Base-by-base conservation (phyloP, 148 eudicot species). In the Rhododendron ovatum region DNA sequence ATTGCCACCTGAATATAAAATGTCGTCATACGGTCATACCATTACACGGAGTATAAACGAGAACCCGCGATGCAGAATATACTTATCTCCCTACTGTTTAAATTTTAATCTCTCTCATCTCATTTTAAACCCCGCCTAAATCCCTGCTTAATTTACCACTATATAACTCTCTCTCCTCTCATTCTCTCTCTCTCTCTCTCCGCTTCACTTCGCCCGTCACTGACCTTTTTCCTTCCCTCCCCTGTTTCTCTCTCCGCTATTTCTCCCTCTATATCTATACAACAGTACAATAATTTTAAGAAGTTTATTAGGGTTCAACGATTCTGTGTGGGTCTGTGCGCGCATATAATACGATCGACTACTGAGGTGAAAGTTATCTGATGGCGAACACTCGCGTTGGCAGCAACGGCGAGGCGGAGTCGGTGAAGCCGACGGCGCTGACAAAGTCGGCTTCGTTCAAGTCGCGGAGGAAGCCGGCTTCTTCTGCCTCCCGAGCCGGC, bases 361-460 rank as follows among this genome's bases (percentile, higher is more conserved):
- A 28, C 18, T 4, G 55, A 43, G 6, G 7, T 43, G 80, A 65
- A 48, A 7, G 65, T 59, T 81, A 84, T 84, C 86, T 73, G 6
- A 89, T 90, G 95, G 86, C 87, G 69, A 88, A 57, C 45, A 51
- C 51, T 69, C 80, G 86, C 61, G 55, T 77, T 30, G 45, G 53
- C 18, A 33, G 48, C 48, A 89, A 87, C 81, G 89, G 92, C 59
- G 92, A 91, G n/a, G 74, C 82, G 22, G 86, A 87, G 83, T 88
- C 88, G 84, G 84, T 76, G 83, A 85, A 67, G 87, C 81, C 89
- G 86, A 50, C 86, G 89, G 88, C 80, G 81, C 80, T 92, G 82
- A 93, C 90, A n/a, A 17, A 90, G 24, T 87, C 92, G 63, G 87
- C 91, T 51, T 90, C 95, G 71, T 88, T 85, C 65, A 93, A 88